A percentile compares a stretch with the other conserved stretches of the same genome.
Evolutionary conservation across 192 early-diverging fungal species (phyloP).

Genomic region (Backusella westeae): DNA sequence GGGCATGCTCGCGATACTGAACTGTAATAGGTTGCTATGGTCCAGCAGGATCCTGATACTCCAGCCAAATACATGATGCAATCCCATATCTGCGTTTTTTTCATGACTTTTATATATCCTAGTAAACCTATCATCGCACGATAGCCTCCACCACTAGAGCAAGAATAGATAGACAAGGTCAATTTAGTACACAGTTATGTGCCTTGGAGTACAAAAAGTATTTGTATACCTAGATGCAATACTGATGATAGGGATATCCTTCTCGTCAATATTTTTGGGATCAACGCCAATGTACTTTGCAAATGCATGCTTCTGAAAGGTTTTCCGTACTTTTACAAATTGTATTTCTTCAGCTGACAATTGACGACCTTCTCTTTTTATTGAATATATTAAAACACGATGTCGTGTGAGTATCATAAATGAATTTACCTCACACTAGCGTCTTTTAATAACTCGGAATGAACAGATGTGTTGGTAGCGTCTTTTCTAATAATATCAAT

Average conservation of each 20-base stretch:
- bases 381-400: not conserved
- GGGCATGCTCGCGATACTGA: slow-evolving; percentile 33
- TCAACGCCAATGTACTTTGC: slow-evolving; percentile 75
- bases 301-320: slow-evolving; percentile 57
- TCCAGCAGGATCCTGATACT: slow-evolving; percentile 64
- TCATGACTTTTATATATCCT: slow-evolving; percentile 66
- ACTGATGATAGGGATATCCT: slow-evolving; percentile 70
- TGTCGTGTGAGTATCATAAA: slow-evolving; percentile 16
- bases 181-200: not conserved
- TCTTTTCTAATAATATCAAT: slow-evolving; percentile 11
- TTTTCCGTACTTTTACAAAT: slow-evolving; percentile 45
- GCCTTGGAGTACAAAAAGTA: not conserved
- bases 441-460: slow-evolving; percentile 13
- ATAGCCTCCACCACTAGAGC: slow-evolving; percentile 71
- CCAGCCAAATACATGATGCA: slow-evolving; percentile 74
- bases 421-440: slow-evolving; percentile 23
- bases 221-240: slow-evolving; percentile 57
- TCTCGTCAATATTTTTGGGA: slow-evolving; percentile 53
- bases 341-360: slow-evolving; percentile 45
- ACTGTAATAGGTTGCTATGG: slow-evolving; percentile 49
- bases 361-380: slow-evolving; percentile 33
- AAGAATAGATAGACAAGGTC: not conserved
- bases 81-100: slow-evolving; percentile 64
- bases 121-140: slow-evolving; percentile 64
- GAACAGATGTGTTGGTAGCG: not conserved